Evolutionary conservation across 176 grass and related monocot genomes (phyloP).

Genomic region (Oryza glaberrima): DNA sequence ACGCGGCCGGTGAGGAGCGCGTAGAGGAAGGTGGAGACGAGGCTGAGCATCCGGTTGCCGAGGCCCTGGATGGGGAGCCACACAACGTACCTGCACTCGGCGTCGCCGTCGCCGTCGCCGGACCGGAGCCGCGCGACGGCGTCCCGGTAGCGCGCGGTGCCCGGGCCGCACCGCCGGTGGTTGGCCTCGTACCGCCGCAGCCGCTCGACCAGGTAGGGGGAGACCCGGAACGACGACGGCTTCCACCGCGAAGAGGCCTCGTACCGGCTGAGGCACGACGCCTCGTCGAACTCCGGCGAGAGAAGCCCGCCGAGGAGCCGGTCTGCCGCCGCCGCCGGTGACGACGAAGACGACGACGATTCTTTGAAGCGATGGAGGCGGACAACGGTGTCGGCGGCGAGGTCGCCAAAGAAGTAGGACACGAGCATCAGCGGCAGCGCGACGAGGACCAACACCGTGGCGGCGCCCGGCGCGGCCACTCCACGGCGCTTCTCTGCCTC

Average conservation of each 20-base stretch:
- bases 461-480: not conserved
- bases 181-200: conserved; percentile 70
- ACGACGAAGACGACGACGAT: not conserved
- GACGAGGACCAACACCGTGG: conserved; percentile 27
- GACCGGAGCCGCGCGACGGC: conserved; percentile 55
- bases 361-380: not conserved
- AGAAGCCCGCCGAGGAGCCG: conserved; percentile 69
- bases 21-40: conserved; percentile 81
- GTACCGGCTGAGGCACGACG: conserved; percentile 75
- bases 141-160: conserved; percentile 45
- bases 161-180: conserved; percentile 66
- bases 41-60: conserved; percentile 73
- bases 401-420: conserved; percentile 41
- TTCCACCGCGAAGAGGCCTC: conserved; percentile 49
- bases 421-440: conserved; percentile 24
- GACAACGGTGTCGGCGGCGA: conserved; percentile 13
- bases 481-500: conserved; percentile 24
- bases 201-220: conserved; percentile 50
- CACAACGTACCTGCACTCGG: conserved; percentile 73
- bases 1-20: conserved; percentile 75
- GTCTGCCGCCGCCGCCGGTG: not conserved
- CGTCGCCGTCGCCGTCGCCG: conserved; percentile 49
- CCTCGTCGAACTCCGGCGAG: conserved; percentile 46
- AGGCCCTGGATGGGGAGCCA: conserved; percentile 68
- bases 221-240: conserved; percentile 45